Evolutionary conservation across 2,329 filamentous ascomycete species (phyloP).

Genomic region (Grosmannia clavigera): DNA sequence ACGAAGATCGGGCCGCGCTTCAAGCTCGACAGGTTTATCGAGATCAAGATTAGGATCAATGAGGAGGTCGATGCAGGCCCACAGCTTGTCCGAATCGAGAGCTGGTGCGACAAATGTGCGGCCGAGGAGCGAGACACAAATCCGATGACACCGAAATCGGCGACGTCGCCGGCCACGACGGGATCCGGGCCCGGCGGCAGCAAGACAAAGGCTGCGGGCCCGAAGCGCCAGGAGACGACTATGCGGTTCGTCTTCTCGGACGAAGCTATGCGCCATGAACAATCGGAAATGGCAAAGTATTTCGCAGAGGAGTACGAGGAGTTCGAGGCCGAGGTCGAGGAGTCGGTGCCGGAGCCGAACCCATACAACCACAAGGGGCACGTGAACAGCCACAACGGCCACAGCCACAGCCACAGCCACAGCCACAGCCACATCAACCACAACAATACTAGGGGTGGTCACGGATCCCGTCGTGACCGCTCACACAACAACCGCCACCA

Average conservation of each 20-base stretch:
- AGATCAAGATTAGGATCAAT: conserved; percentile 78
- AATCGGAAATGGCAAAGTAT: conserved; percentile 51
- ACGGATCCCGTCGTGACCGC: conserved; percentile 4
- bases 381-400: neutral
- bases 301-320: conserved; percentile 67
- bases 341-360: conserved; percentile 28
- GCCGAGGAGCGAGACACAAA: conserved; percentile 21
- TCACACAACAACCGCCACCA: neutral
- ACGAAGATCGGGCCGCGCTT: conserved; percentile 65
- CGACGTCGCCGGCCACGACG: conserved; percentile 27
- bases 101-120: conserved; percentile 42
- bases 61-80: conserved; percentile 56
- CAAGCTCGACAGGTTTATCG: conserved; percentile 67
- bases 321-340: conserved; percentile 66
- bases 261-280: conserved; percentile 60
- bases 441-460: neutral
- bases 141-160: conserved; percentile 23
- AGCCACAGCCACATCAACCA: neutral
- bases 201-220: conserved; percentile 25
- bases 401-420: neutral
- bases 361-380: neutral
- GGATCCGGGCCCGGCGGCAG: conserved; percentile 21
- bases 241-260: conserved; percentile 83
- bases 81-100: conserved; percentile 50
- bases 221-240: conserved; percentile 52